Conservation (phyloP, 1,139 yeast genomes). For the Casaregolazyma suthepensis region DNA sequence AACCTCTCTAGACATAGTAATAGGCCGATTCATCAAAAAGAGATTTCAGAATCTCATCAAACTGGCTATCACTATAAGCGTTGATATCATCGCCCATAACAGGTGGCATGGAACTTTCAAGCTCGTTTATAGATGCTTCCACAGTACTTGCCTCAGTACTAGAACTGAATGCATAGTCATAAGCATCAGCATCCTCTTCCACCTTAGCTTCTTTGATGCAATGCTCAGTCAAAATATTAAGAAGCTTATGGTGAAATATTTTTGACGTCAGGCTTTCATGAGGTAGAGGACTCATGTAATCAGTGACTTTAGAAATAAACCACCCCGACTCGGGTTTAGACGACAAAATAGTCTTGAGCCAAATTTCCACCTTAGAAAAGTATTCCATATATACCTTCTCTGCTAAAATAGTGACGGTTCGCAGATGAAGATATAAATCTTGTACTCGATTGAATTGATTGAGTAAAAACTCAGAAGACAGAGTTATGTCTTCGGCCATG, state of each 20-base stretch:
- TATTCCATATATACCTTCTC: conserved; percentile 1
- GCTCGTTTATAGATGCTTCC: background rate
- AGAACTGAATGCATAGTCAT: background rate
- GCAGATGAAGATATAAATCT: background rate
- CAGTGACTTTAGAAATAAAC: background rate
- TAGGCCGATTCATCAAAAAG: background rate
- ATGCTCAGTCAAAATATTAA: background rate
- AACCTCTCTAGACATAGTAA: background rate
- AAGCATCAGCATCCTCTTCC: background rate
- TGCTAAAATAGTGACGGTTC: background rate
- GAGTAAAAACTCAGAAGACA: background rate
- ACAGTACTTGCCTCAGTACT: background rate
- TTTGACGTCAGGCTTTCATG: background rate
- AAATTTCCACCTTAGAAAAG: background rate
- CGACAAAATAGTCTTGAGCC: background rate
- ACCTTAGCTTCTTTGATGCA: background rate
- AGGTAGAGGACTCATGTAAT: background rate
- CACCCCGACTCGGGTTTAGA: background rate
- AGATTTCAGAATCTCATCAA: background rate
- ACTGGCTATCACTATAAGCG: background rate
- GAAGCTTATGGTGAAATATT: background rate
- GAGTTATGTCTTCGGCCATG: background rate
- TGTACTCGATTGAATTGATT: background rate
- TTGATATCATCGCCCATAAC: background rate
- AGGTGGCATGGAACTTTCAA: background rate